Conservation (phyloP, 1,284 basidiomycete species). For the Psilocybe mexicana region DNA sequence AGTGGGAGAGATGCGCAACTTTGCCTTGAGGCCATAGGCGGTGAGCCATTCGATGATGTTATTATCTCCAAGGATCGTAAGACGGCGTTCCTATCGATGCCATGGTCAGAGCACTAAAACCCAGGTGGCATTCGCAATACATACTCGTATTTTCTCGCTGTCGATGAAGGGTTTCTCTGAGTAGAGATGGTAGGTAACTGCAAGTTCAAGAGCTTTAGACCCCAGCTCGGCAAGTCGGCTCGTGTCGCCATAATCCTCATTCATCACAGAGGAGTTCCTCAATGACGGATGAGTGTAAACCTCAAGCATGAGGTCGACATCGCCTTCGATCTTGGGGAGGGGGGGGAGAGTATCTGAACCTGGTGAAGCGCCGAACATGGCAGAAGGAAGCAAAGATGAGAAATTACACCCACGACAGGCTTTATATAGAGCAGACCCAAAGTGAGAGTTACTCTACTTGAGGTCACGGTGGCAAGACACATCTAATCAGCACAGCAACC, state of each 20-base stretch:
- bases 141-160: constrained; percentile 41
- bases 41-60: constrained; percentile 44
- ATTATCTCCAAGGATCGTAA: constrained; percentile 27
- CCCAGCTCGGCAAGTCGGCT: constrained; percentile 53
- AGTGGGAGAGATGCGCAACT: constrained; percentile 37
- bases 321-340: constrained; percentile 50
- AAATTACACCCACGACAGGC: not conserved
- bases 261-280: constrained; percentile 20
- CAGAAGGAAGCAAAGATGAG: constrained; percentile 14
- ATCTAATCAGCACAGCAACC: not conserved
- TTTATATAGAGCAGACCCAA: constrained; percentile 18
- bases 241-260: constrained; percentile 45
- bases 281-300: constrained; percentile 48
- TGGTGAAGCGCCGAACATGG: constrained; percentile 15
- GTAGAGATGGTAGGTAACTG: constrained; percentile 45
- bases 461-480: not conserved
- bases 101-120: not conserved
- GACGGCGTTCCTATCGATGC: constrained; percentile 29
- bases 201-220: constrained; percentile 41
- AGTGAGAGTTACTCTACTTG: no score
- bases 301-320: constrained; percentile 51
- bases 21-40: constrained; percentile 41
- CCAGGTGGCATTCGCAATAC: constrained; percentile 14
- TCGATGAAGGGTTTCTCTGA: constrained; percentile 39
- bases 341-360: constrained; percentile 24